Conservation (phyloP, 768 basidiomycete species). For the Tephrocybe sp. region DNA sequence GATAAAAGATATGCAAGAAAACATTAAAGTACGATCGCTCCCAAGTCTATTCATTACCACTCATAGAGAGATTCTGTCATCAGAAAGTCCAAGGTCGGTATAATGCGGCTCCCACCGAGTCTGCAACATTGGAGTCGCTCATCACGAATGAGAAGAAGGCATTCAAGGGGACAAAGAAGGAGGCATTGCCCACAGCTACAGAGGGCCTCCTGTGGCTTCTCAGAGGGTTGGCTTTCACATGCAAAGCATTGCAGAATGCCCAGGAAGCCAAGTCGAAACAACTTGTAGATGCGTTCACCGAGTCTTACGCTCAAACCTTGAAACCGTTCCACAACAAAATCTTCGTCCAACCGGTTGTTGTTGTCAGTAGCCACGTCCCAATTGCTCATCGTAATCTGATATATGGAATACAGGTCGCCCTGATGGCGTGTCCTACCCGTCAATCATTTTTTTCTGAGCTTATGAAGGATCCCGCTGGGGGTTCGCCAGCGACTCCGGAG, state of each 20-base stretch:
- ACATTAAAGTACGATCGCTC: conserved; percentile 69
- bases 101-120: conserved; percentile 58
- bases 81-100: conserved; percentile 91
- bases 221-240: conserved; percentile 88
- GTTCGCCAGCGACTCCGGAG: conserved; percentile 39
- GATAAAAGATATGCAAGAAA: conserved; percentile 83
- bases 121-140: conserved; percentile 79
- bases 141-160: conserved; percentile 81
- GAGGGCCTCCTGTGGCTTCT: conserved; percentile 94
- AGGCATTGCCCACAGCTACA: conserved; percentile 80
- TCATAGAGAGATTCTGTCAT: conserved; percentile 2
- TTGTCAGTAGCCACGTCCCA: background rate
- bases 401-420: conserved; percentile 42
- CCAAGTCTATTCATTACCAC: background rate
- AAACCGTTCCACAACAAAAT: conserved; percentile 80
- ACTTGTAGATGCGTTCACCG: conserved; percentile 71
- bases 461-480: conserved; percentile 55
- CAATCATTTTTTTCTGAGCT: conserved; percentile 67
- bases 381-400: background rate
- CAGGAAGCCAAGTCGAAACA: conserved; percentile 64
- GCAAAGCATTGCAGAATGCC: conserved; percentile 68
- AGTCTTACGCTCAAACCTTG: conserved; percentile 78
- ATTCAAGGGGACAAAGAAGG: conserved; percentile 60
- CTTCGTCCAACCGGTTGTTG: conserved; percentile 42
- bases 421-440: conserved; percentile 68